Evolutionary conservation across 2,329 filamentous ascomycete species (phyloP), one percentile per base, ranked within the genome.

Genomic region (Penicillium sp.): DNA sequence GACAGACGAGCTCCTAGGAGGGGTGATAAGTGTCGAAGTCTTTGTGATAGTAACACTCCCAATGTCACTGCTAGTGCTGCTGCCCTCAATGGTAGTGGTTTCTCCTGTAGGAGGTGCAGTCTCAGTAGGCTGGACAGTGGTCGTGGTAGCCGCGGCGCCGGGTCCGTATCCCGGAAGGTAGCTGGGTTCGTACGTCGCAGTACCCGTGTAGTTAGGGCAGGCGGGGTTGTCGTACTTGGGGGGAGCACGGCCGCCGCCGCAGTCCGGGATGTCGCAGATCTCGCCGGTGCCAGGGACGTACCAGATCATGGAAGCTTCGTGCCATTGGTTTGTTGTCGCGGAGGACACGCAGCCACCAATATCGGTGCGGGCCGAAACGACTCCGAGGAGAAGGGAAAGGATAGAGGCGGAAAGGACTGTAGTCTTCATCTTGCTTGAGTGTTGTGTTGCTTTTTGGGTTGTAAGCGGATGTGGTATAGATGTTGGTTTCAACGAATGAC

Each of bases 241-340:
- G 3, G 88, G 86, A 8, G 87, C 88, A 50, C 84, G 82, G 59
- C 88, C 88, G 66, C 88, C 88, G 61, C 88, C 88, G 75, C 88
- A 90, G 82, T 90, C 88, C 67, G 88, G 81, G 64, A 86, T 71
- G 11, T 80, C 79, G 82, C 88, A 90, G 71, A 90, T 79, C 78
- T 90, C 87, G 71, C 87, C 86, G 19, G 84, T 86, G 67, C 77
- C 86, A 2, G 87, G 87, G 57, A 88, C 83, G 74, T 86, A 90
- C 81, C 82, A 90, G 65, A 74, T 67, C 64, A 71, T 65, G 53
- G 66, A 71, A 66, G 69, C 69, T 53, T 71, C 63, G 50, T 70
- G 53, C 66, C 68, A 70, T 50, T 71, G 64, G 58, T 72, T 66
- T 47, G 62, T 65, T 38, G 71, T 71, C 44, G 58, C 47, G 15